Conservation (phyloP, 495 filamentous ascomycete species). For the Filosporella fistucella region DNA sequence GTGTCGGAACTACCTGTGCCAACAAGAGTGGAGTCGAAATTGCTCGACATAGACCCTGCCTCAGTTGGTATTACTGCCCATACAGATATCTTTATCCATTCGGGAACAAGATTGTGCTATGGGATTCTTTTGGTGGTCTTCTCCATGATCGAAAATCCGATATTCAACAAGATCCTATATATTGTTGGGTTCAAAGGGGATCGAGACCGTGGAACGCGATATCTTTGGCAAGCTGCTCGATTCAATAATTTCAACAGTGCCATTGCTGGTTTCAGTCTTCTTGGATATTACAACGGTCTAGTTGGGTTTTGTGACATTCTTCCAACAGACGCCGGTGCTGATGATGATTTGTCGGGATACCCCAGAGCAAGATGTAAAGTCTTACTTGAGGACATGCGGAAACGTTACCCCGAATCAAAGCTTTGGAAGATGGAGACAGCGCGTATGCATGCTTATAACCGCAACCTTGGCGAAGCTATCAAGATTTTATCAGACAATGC, state of each 20-base stretch:
- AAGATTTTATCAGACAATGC: slow-evolving; percentile 50
- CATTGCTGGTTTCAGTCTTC: slow-evolving; percentile 73
- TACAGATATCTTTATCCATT: slow-evolving; percentile 83
- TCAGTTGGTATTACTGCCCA: slow-evolving; percentile 37
- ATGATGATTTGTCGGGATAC: slow-evolving; percentile 55
- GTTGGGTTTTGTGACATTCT: slow-evolving; percentile 86
- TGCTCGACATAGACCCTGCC: slow-evolving; percentile 44
- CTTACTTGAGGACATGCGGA: slow-evolving; percentile 70
- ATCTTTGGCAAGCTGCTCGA: slow-evolving; percentile 91
- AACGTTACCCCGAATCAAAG: slow-evolving; percentile 72
- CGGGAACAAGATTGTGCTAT: slow-evolving; percentile 83
- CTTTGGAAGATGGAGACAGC: slow-evolving; percentile 92
- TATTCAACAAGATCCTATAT: slow-evolving; percentile 76
- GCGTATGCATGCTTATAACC: slow-evolving; percentile 66
- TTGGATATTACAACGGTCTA: slow-evolving; percentile 85
- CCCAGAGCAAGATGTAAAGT: slow-evolving; percentile 63
- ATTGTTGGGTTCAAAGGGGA: slow-evolving; percentile 93
- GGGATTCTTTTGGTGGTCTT: slow-evolving; percentile 81
- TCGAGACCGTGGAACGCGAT: slow-evolving; percentile 70
- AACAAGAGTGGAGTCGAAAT: slow-evolving; percentile 10
- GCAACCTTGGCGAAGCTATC: slow-evolving; percentile 63
- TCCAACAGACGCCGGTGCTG: slow-evolving; percentile 51
- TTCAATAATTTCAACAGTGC: slow-evolving; percentile 88
- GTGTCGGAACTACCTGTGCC: slow-evolving; percentile 5
- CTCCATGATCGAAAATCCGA: slow-evolving; percentile 77